Evolutionary conservation across 2,329 filamentous ascomycete species (phyloP).

Genomic region (Furcasterigmium furcatum): DNA sequence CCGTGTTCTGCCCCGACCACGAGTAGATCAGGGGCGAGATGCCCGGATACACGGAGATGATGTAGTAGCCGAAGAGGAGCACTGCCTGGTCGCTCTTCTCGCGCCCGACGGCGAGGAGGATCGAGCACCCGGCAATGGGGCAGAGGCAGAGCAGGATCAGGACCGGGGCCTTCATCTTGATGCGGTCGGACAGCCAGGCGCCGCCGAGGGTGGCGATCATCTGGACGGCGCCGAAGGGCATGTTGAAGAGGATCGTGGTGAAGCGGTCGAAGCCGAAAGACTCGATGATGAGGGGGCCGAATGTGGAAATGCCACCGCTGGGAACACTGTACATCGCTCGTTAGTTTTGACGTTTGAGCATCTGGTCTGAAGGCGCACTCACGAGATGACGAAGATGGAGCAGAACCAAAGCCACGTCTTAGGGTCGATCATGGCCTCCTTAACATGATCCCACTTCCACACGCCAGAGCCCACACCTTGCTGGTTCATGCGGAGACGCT

Average conservation of each 20-base stretch:
- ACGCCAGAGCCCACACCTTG: conserved; percentile 28
- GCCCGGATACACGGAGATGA: conserved; percentile 20
- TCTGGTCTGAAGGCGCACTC: conserved; percentile 15
- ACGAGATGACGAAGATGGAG: conserved; percentile 47
- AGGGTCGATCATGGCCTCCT: conserved; percentile 26
- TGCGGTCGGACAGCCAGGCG: conserved; percentile 38
- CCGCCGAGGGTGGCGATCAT: conserved; percentile 55
- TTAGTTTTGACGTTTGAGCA: conserved; percentile 1
- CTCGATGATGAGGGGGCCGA: conserved; percentile 53
- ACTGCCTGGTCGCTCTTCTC: conserved; percentile 36
- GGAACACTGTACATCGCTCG: conserved; percentile 31
- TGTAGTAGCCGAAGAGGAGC: conserved; percentile 47
- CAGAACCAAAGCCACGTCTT: conserved; percentile 34
- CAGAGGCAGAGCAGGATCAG: conserved; percentile 34
- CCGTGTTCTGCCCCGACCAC: conserved; percentile 61
- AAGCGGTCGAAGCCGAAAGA: conserved; percentile 53
- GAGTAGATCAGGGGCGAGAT: conserved; percentile 56
- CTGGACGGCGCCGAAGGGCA: conserved; percentile 56
- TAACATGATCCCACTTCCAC: conserved; percentile 33
- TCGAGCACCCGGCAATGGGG: conserved; percentile 21
- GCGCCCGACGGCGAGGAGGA: conserved; percentile 45
- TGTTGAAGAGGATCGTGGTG: conserved; percentile 54
- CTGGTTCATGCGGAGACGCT: conserved; percentile 47
- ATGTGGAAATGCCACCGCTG: conserved; percentile 52
- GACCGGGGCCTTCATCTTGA: conserved; percentile 34